A percentile compares a stretch with the other conserved stretches of the same genome.
These are phyloP conservation scores for Neurospora sp. DNA, from an alignment of 495 filamentous ascomycete genomes.

Conservation along the genomic window DNA sequence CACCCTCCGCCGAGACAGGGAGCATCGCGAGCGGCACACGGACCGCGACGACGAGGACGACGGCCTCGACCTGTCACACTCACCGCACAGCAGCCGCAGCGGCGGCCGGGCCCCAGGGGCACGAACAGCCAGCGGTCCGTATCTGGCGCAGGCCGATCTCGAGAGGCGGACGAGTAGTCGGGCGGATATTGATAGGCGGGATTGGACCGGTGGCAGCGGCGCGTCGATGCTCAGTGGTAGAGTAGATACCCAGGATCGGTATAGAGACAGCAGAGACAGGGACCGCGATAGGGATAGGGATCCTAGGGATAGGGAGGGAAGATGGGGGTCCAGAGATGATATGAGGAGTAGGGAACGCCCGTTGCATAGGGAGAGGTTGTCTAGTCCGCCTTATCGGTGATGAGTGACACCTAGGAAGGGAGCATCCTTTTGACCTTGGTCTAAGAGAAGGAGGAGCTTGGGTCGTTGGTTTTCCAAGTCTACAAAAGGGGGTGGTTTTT, in stretches of 20 bases:
- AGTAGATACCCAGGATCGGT: neutral
- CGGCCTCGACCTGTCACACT: neutral
- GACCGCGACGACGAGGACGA: neutral
- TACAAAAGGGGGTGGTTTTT: neutral
- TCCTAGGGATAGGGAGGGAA: neutral
- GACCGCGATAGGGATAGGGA: slow-evolving; percentile 4
- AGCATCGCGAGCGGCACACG: neutral
- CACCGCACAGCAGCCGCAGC: neutral
- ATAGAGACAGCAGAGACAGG: slow-evolving; percentile 1
- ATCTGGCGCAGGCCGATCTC: slow-evolving; percentile 8
- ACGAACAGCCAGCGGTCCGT: neutral
- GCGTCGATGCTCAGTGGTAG: neutral
- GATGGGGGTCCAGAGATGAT: neutral
- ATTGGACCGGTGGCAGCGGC: neutral
- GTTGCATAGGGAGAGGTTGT: neutral
- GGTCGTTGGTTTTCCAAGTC: neutral
- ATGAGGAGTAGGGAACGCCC: neutral
- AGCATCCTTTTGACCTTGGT: neutral
- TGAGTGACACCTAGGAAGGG: neutral
- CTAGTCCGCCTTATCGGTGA: neutral
- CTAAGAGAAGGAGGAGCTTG: neutral
- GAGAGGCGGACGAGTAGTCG: slow-evolving; percentile 25
- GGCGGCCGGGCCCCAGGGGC: neutral
- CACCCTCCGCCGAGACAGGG: neutral
- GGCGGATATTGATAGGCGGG: slow-evolving; percentile 18